phyloP scores from a whole-genome alignment of 2,329 filamentous ascomycete species.

The Neofusicoccum kwambonambiense region DNA sequence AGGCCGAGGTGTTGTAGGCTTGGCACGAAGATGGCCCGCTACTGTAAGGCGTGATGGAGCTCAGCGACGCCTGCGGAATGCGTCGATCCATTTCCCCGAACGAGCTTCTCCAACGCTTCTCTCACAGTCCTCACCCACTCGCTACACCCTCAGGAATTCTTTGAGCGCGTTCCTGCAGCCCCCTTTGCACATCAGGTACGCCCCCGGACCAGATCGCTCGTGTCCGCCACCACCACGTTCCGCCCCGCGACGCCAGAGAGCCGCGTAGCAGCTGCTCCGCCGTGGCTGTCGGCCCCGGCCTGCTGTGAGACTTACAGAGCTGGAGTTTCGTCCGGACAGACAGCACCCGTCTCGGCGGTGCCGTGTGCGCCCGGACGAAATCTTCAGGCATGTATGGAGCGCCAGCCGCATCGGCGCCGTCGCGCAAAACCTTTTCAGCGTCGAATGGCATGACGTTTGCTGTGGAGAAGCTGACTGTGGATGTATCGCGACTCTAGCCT shows the following conservation, averaged over 20 bases:
- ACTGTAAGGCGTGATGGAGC: background rate
- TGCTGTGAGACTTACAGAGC: background rate
- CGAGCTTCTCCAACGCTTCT: conserved; percentile 5
- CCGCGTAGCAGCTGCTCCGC: background rate
- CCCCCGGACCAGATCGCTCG: background rate
- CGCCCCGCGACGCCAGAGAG: background rate
- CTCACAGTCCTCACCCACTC: background rate
- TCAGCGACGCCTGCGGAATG: background rate
- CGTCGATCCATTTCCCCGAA: conserved; percentile 11
- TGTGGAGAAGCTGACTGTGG: conserved; percentile 5
- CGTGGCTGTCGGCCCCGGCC: background rate
- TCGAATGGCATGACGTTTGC: background rate
- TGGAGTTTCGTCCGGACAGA: background rate
- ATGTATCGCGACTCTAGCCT: conserved; percentile 12
- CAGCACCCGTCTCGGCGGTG: background rate
- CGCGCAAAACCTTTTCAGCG: background rate
- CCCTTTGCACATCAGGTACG: background rate
- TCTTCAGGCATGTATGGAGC: background rate
- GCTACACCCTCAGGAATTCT: background rate
- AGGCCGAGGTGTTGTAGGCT: conserved; percentile 11
- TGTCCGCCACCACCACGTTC: background rate
- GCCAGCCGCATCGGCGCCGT: background rate
- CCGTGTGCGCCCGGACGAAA: background rate
- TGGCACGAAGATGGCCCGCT: conserved; percentile 11
- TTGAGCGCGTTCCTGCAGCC: background rate